Conservation (phyloP, 768 basidiomycete species). For the Pisolithus sp. region DNA sequence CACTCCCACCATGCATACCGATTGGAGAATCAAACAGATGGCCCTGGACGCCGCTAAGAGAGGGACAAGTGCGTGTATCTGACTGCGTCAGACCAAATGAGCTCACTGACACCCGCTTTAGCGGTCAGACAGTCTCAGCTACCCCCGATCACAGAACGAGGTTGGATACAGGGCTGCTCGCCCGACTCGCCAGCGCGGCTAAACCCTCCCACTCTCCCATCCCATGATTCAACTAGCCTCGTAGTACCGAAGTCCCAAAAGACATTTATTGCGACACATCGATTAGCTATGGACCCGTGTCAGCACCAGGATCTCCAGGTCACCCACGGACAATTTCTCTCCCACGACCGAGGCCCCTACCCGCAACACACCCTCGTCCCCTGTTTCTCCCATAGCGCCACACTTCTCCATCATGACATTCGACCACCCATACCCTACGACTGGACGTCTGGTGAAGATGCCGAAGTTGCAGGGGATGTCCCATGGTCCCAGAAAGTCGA, state of each 20-base stretch:
- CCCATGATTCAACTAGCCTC: background rate
- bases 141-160: slow-evolving; percentile 25
- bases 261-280: slow-evolving; percentile 33
- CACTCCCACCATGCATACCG: slow-evolving; percentile 21
- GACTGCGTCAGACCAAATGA: background rate
- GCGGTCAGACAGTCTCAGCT: slow-evolving; percentile 26
- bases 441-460: slow-evolving; percentile 39
- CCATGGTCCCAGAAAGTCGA: slow-evolving; percentile 59
- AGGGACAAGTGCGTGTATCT: slow-evolving; percentile 17
- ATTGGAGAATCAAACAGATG: slow-evolving; percentile 18
- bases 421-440: slow-evolving; percentile 42
- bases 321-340: slow-evolving; percentile 48
- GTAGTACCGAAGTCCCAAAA: slow-evolving; percentile 1
- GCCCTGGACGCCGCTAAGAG: slow-evolving; percentile 21
- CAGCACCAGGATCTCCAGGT: slow-evolving; percentile 27
- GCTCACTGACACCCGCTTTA: slow-evolving; percentile 2
- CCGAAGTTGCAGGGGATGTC: slow-evolving; percentile 43
- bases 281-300: slow-evolving; percentile 32
- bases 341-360: slow-evolving; percentile 39
- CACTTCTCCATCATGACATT: slow-evolving; percentile 50
- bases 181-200: slow-evolving; percentile 22
- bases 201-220: slow-evolving; percentile 26
- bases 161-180: slow-evolving; percentile 18
- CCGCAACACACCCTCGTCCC: slow-evolving; percentile 41
- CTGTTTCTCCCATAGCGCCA: slow-evolving; percentile 47